Evolutionary conservation across 73 alveolate species (phyloP).

Genomic region (Blepharisma stoltei): DNA sequence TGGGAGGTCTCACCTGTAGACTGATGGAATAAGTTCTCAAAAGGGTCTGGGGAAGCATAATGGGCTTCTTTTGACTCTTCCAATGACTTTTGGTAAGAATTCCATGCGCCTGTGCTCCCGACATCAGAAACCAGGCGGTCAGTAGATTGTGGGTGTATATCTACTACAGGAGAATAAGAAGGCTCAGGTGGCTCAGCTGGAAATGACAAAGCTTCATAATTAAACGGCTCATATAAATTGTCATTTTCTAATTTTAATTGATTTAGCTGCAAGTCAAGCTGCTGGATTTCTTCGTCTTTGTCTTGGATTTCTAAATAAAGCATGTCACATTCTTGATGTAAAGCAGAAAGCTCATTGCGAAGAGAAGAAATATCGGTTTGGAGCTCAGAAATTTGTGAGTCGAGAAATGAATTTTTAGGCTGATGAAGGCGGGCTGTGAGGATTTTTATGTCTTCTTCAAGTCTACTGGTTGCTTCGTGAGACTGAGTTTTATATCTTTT

Average conservation of each 20-base stretch:
- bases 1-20: not conserved
- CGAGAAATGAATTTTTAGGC: too few species aligned
- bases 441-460: too few species aligned
- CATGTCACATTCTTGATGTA: not conserved
- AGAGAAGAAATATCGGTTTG: not conserved
- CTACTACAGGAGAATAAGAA: not conserved
- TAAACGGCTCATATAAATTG: not conserved
- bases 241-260: not conserved
- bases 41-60: conserved; percentile 22
- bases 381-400: too few species aligned
- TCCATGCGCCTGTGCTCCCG: conserved; percentile 30
- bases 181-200: conserved; percentile 27
- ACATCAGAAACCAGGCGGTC: not conserved
- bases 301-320: not conserved
- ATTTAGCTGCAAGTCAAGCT: not conserved
- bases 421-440: too few species aligned
- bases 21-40: not conserved
- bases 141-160: not conserved
- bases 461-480: too few species aligned
- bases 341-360: not conserved
- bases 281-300: conserved; percentile 17
- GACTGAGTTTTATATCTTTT: too few species aligned
- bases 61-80: not conserved
- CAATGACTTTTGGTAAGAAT: not conserved
- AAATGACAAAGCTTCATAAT: not conserved